Evolutionary conservation across 345 rosid species (phyloP), one percentile per base, ranked within the genome.

Genomic region (Isatis tinctoria): DNA sequence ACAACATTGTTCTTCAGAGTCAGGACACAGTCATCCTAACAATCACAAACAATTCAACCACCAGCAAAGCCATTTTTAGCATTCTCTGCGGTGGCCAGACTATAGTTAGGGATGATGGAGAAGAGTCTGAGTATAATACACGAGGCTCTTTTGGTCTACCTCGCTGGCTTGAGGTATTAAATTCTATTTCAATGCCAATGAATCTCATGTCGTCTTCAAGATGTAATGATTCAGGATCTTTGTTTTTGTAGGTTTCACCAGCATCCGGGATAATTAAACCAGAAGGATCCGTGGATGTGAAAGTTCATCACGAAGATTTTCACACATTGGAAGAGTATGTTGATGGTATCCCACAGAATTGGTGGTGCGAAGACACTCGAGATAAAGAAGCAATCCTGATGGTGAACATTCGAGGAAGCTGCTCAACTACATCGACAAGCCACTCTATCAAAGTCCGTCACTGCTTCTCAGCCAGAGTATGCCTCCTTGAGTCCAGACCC

Each of bases 131-230:
- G 4, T 83, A 80, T 70, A 86, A 39, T 68, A 74, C 95, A 16
- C 82, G 97, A 78, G 97, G 90, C 67, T 82, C 84, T 74, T 82
- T 75, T 8, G 97, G 93, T 68, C 85, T 92, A 18, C 99, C 99
- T 40, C 78, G 91, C 47, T 95, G 99, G 97, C 97, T 95, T 64
- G 97, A 95, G 99, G 99, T 92, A 86, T 17, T 59, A n/a, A 1
- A 14, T 28, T 65, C 18, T 74, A 16, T 59, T 58, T 18, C 11
- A 16, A 48, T 2, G 62, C 52, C 51, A 48, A 48, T 59, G 52
- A 47, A 17, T 36, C 3, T 74, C 36, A 36, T 27, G 17, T 67
- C 8, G 56, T 36, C 13, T 27, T 57, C 57, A 52, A 60, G 74
- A 51, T 39, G 60, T 33, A n/a, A 14, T 49, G 36, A 67, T 67